Evolutionary conservation across 2,329 filamentous ascomycete genomes (phyloP).

Genomic region (Cyphellophora europaea): DNA sequence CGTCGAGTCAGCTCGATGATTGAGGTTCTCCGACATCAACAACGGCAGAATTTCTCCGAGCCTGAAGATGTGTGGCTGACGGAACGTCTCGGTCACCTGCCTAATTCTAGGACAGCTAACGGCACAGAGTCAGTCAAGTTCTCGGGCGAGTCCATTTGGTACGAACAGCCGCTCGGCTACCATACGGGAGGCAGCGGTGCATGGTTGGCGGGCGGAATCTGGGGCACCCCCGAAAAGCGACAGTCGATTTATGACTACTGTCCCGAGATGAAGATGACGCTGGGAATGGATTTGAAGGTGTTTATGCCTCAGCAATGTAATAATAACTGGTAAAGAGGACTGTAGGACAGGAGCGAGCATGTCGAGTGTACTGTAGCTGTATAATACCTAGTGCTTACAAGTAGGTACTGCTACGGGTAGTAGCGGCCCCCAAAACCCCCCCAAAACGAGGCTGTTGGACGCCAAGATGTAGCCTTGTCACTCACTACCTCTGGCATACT

Average conservation of each 20-base stretch:
- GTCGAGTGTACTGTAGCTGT: too few relatives aligned
- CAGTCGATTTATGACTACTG: constrained; percentile 49
- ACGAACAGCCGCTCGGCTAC: constrained; percentile 48
- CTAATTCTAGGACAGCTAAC: constrained; percentile 42
- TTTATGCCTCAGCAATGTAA: constrained; percentile 42
- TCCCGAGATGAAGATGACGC: constrained; percentile 50
- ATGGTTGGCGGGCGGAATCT: constrained; percentile 37
- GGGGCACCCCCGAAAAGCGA: constrained; percentile 39
- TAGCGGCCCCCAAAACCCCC: too few relatives aligned
- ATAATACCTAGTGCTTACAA: too few relatives aligned
- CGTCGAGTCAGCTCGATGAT: constrained; percentile 45
- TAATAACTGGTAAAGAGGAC: too few relatives aligned
- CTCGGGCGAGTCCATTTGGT: constrained; percentile 40
- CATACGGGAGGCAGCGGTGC: constrained; percentile 44
- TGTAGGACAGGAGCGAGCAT: too few relatives aligned
- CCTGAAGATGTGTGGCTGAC: constrained; percentile 51
- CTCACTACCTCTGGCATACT: too few relatives aligned
- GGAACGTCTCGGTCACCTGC: constrained; percentile 41
- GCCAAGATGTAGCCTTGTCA: too few relatives aligned
- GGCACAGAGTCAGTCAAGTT: constrained; percentile 41
- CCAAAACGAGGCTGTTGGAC: too few relatives aligned
- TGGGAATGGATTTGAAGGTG: constrained; percentile 45
- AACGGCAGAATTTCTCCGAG: constrained; percentile 33
- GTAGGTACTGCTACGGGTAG: too few relatives aligned
- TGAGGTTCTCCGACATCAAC: constrained; percentile 41